phyloP scores from a whole-genome alignment of 164 flowering plant species.

The Sedum album region DNA sequence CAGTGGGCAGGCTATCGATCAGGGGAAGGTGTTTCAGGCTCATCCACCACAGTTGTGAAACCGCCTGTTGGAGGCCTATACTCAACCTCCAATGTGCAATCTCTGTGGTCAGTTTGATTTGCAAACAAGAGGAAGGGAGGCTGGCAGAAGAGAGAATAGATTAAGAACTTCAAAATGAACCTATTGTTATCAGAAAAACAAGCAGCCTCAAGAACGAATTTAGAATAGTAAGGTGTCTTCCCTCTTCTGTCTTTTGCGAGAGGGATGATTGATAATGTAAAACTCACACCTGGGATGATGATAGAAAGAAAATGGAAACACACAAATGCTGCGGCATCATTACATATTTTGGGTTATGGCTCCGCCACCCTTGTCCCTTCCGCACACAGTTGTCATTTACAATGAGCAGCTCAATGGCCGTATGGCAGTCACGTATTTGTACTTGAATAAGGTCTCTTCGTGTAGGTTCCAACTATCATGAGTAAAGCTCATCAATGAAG shows the following conservation, averaged over 20 bases:
- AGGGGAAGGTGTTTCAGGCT: slow-evolving; percentile 35
- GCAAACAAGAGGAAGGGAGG: slow-evolving; percentile 13
- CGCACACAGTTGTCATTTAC: neutral
- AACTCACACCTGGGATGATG: slow-evolving; percentile 18
- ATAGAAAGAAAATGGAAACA: neutral
- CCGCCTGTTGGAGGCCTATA: slow-evolving; percentile 53
- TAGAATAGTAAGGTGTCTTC: slow-evolving; percentile 27
- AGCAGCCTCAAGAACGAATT: slow-evolving; percentile 25
- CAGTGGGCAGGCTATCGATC: slow-evolving; percentile 42
- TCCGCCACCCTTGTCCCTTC: neutral
- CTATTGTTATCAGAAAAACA: slow-evolving; percentile 18
- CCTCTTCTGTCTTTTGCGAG: slow-evolving; percentile 21
- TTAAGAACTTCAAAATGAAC: slow-evolving; percentile 19
- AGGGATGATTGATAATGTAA: slow-evolving; percentile 35
- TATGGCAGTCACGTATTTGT: too few species aligned
- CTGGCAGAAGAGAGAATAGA: slow-evolving; percentile 10
- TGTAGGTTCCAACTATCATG: too few species aligned
- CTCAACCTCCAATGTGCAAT: slow-evolving; percentile 71
- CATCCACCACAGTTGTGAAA: slow-evolving; percentile 22
- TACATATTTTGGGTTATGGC: neutral
- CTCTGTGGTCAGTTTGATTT: slow-evolving; percentile 77
- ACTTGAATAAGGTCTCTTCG: too few species aligned
- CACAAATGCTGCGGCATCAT: neutral
- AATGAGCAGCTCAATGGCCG: too few species aligned
- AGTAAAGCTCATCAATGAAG: too few species aligned